These are phyloP conservation scores for Herpetospermum pedunculosum DNA, from an alignment of 306 rosid species.

Conservation along the genomic window DNA sequence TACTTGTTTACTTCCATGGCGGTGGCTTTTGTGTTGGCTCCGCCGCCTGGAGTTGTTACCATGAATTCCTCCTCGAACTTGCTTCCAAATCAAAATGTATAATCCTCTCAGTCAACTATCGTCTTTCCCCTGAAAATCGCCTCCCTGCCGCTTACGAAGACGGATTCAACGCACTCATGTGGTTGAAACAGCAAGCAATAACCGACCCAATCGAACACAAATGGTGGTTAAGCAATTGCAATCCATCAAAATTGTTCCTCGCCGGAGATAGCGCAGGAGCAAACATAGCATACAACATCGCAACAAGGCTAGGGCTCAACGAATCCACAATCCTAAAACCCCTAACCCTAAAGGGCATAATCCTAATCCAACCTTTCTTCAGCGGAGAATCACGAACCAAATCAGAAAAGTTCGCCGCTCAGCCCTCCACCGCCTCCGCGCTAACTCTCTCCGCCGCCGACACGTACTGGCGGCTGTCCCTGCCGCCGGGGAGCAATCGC, in stretches of 20 bases:
- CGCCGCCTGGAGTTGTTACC: conserved; percentile 82
- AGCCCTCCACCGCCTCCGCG: conserved; percentile 41
- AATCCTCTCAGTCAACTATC: conserved; percentile 53
- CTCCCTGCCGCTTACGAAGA: conserved; percentile 78
- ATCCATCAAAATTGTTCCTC: conserved; percentile 33
- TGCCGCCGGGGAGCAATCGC: conserved; percentile 50
- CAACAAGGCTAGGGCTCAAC: conserved; percentile 23
- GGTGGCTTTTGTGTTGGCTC: conserved; percentile 97
- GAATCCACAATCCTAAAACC: conserved; percentile 27
- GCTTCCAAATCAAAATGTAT: conserved; percentile 44
- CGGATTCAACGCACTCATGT: conserved; percentile 44
- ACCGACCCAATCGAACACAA: conserved; percentile 25
- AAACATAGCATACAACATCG: conserved; percentile 65
- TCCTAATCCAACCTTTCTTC: conserved; percentile 83
- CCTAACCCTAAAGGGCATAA: conserved; percentile 32
- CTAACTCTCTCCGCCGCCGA: conserved; percentile 48
- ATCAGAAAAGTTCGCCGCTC: conserved; percentile 43
- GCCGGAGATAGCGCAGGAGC: conserved; percentile 93
- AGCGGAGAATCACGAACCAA: conserved; percentile 62
- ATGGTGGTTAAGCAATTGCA: conserved; percentile 63
- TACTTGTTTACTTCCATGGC: conserved; percentile 76
- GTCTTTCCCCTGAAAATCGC: conserved; percentile 62
- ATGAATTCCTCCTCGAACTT: conserved; percentile 51
- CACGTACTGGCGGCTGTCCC: conserved; percentile 63
- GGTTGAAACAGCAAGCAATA: conserved; percentile 52